Conservation (phyloP, 2,329 filamentous ascomycete species). For the Balansia obtecta region DNA sequence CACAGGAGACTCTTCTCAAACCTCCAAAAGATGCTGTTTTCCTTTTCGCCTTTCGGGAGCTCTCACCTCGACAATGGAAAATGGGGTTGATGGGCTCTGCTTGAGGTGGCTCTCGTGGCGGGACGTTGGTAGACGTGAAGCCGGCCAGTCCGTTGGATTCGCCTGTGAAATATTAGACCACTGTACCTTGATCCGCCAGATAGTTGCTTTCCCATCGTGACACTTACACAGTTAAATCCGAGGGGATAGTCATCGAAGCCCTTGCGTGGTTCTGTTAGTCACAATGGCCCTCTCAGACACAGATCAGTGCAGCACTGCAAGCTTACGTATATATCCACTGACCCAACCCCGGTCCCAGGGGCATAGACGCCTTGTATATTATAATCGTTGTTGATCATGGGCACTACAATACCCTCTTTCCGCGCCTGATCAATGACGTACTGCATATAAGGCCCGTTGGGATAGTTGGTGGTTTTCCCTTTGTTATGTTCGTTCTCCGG, state of each 20-base stretch:
- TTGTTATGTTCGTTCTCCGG: constrained; percentile 81
- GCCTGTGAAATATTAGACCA: constrained; percentile 9
- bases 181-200: not conserved
- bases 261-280: constrained; percentile 6
- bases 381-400: constrained; percentile 65
- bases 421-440: constrained; percentile 58
- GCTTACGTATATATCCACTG: constrained; percentile 44
- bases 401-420: constrained; percentile 58
- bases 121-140: constrained; percentile 39
- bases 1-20: no score
- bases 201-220: not conserved
- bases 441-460: constrained; percentile 56
- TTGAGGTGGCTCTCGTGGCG: constrained; percentile 19
- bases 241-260: constrained; percentile 28
- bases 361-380: constrained; percentile 46
- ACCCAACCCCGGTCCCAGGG: constrained; percentile 44
- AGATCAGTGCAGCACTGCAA: not conserved
- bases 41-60: fast-evolving
- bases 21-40: not conserved
- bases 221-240: constrained; percentile 29
- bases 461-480: no score
- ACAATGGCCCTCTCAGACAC: not conserved
- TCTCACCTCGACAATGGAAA: constrained; percentile 44
- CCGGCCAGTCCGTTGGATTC: constrained; percentile 47
- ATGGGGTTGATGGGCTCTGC: constrained; percentile 54